A percentile compares a stretch with the other conserved stretches of the same genome.
phyloP scores from a whole-genome alignment of 331 rosid genomes.

The Erythrophleum ivorense region DNA sequence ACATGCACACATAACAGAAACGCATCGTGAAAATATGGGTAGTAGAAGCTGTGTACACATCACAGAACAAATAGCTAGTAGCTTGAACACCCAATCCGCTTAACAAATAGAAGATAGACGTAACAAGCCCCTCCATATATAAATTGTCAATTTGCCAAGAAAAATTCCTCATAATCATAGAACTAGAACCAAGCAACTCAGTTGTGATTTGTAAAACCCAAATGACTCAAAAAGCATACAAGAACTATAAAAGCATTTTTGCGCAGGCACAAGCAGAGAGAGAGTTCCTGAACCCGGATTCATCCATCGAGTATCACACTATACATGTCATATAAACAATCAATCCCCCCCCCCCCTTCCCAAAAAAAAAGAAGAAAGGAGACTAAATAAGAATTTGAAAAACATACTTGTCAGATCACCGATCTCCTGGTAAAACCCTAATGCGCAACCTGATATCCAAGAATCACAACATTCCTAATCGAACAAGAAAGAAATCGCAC shows the following conservation, averaged over 20 bases:
- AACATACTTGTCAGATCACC: conserved; percentile 29
- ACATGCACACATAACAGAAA: not conserved
- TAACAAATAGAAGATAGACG: not conserved
- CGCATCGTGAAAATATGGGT: not conserved
- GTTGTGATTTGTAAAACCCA: not conserved
- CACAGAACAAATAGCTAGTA: conserved; percentile 8
- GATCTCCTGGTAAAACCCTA: conserved; percentile 46
- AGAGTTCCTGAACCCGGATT: conserved; percentile 5
- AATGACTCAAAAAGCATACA: conserved; percentile 20
- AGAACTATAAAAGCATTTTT: not conserved
- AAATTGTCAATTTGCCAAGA: not conserved
- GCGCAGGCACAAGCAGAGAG: conserved; percentile 8
- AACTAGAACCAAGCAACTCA: conserved; percentile 34
- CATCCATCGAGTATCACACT: conserved; percentile 1
- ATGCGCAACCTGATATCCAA: conserved; percentile 6
- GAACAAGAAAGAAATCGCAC: conserved; percentile 30
- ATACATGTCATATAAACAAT: not conserved
- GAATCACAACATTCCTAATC: conserved; percentile 37
- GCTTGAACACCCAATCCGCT: conserved; percentile 10
- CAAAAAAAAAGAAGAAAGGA: conserved; percentile 34
- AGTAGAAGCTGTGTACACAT: not conserved
- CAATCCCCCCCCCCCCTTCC: not conserved
- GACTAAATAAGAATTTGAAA: not conserved
- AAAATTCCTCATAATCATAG: not conserved
- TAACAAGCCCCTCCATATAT: not conserved